Conservation (phyloP, 2,329 filamentous ascomycete species). For the Hortaea sp. region DNA sequence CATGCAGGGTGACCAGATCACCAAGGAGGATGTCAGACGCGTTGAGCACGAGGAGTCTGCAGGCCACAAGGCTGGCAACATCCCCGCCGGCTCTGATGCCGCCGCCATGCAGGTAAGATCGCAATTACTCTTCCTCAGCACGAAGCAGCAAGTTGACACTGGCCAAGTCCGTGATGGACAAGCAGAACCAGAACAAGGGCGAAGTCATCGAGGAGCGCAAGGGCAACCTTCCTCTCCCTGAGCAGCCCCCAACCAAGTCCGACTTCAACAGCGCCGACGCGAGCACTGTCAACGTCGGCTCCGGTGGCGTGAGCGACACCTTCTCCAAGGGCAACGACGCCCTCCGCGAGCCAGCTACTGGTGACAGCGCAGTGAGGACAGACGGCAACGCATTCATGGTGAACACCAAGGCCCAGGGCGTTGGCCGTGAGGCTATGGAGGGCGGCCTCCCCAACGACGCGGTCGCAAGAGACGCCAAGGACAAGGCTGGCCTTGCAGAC, state of each 20-base stretch:
- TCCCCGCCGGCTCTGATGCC: slow-evolving; percentile 1
- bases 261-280: slow-evolving; percentile 69
- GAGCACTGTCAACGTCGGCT: slow-evolving; percentile 59
- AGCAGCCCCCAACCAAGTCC: slow-evolving; percentile 63
- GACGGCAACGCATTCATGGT: slow-evolving; percentile 47
- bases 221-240: slow-evolving; percentile 68
- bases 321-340: slow-evolving; percentile 38
- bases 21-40: slow-evolving; percentile 4
- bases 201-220: slow-evolving; percentile 58
- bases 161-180: slow-evolving; percentile 18
- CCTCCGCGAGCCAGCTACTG: slow-evolving; percentile 39
- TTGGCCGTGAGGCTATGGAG: slow-evolving; percentile 55
- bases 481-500: slow-evolving; percentile 30
- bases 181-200: slow-evolving; percentile 39
- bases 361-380: slow-evolving; percentile 41
- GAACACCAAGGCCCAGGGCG: slow-evolving; percentile 35
- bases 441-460: slow-evolving; percentile 51
- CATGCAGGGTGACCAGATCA: slow-evolving; percentile 1
- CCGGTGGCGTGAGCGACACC: slow-evolving; percentile 39
- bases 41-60: slow-evolving; percentile 3
- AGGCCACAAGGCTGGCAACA: neutral
- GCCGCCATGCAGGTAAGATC: slow-evolving; percentile 3
- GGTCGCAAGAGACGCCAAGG: slow-evolving; percentile 36
- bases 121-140: neutral
- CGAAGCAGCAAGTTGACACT: neutral